phyloP scores from a whole-genome alignment of 2,329 filamentous ascomycete species.

The Cytospora paraplurivora region DNA sequence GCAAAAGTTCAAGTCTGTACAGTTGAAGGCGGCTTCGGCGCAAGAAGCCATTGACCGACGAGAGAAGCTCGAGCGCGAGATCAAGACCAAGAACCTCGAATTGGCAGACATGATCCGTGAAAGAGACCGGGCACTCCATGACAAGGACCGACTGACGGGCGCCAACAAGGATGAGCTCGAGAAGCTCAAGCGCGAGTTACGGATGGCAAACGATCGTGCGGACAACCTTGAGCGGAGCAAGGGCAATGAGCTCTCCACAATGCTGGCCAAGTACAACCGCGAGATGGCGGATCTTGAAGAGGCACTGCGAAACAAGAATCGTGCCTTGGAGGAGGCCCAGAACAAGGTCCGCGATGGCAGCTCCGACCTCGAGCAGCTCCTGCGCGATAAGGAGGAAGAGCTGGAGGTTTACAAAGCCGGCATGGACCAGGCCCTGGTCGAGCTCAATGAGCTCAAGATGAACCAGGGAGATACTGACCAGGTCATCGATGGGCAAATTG shows the following conservation, averaged over 20 bases:
- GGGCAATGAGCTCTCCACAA: constrained; percentile 89
- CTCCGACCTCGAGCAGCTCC: constrained; percentile 79
- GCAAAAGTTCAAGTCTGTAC: constrained; percentile 94
- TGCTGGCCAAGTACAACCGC: constrained; percentile 94
- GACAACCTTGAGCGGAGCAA: constrained; percentile 93
- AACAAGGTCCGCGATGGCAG: constrained; percentile 77
- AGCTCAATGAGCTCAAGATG: constrained; percentile 84
- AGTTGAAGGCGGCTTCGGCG: constrained; percentile 93
- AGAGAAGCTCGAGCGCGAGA: constrained; percentile 93
- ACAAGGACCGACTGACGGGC: constrained; percentile 84
- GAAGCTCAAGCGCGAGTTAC: constrained; percentile 90
- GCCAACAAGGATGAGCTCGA: constrained; percentile 91
- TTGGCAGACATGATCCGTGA: constrained; percentile 98
- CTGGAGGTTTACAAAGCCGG: constrained; percentile 97
- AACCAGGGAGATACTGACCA: constrained; percentile 75
- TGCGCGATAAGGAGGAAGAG: constrained; percentile 96
- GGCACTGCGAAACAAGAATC: constrained; percentile 82
- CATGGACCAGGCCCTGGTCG: constrained; percentile 93
- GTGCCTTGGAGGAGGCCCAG: constrained; percentile 81
- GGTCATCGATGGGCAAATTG: constrained; percentile 86
- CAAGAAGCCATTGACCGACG: constrained; percentile 94
- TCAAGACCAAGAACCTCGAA: constrained; percentile 99
- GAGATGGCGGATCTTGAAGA: constrained; percentile 98
- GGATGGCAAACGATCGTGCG: constrained; percentile 86
- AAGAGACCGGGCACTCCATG: constrained; percentile 87